Evolutionary conservation across 164 flowering plant genomes (phyloP), one percentile per base, ranked within the genome.

Genomic region (Magnolia kwangsiensis): DNA sequence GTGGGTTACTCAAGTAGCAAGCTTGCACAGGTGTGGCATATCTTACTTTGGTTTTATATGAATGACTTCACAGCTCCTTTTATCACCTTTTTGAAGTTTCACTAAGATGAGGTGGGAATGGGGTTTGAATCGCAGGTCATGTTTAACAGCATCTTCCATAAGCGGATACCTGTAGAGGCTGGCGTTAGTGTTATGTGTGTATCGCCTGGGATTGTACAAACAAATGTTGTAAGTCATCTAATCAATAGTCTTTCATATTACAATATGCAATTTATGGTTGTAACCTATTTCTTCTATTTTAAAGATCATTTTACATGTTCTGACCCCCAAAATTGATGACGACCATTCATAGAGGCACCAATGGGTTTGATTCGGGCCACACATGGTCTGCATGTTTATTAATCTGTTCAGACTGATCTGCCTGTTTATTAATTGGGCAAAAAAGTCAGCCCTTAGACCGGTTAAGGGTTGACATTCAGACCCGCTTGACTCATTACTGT

Each of bases 151-250:
- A 83, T 91, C 75, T 92, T 96, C 72, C 89, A 90, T 63, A 96
- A 88, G 82, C 81, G 89, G 66, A 78, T 94, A 73, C 98, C 99
- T 81, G 86, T 91, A 73, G 98, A 96, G 92, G 84, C 98, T 80
- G 98, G 98, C 76, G 83, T 96, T 71, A 92, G 76, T 82, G 91
- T 92, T 70, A 63, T 87, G n/a, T 94, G 98, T 84, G 92, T 90
- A 50, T 93, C 98, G 7, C 98, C 98, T 80, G 99, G 99, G 74
- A 82, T 90, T 70, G 99, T 96, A 66, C 90, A 88, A 2, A 96
- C 99, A 67, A 96, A 94, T 87, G 98, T 96, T 79, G 99, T 96
- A 88, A 92, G 94, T 88, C 16, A 18, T 11, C 23, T 16, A 55
- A 55, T 55, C 13, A 55, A 55, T 55, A 55, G 61, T 55, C 3